Evolutionary conservation across 2,329 filamentous ascomycete genomes (phyloP), one percentile per base, ranked within the genome.

Genomic region (Monosporascus sp.): DNA sequence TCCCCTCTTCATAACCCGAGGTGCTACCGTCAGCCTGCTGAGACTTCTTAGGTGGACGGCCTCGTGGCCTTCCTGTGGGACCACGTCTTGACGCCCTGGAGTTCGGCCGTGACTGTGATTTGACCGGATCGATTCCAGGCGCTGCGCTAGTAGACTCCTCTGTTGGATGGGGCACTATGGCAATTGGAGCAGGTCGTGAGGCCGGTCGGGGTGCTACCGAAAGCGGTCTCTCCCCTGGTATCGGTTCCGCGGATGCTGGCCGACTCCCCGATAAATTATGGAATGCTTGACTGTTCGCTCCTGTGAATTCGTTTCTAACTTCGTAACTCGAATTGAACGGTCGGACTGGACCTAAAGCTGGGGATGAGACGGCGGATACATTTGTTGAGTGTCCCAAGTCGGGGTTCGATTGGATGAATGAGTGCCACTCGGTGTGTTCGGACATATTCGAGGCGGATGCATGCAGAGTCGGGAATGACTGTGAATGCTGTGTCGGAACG

Each of bases 371-470:
- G 7, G 63, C 55, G 8, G 66, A 63, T 27, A 64, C 58, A 48
- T 63, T 67, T n/a, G 61, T 59, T 2, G 66, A 73, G 60, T 70
- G 81, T 59, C 70, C 68, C 19, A 77, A 63, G 50, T 68, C 72
- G 3, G 85, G 85, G 63, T 90, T 90, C 51, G 85, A 82, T 65
- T 89, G 86, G 14, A 92, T 70, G 52, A 94, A 90, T 5, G 83
- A 81, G 54, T 82, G 85, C 92, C 91, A 96, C 58, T 92, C 87
- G 43, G 82, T 82, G 26, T 81, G 79, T 65, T 95, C 89, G 5
- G 75, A 76, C 6, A 81, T 76, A 4, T 74, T 76, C 45, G 77
- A 71, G 35, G 68, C 70, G 40, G 66, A 63, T 20, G 53, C 49
- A 38, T 57, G 40, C 7, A 64, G 44, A 37, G 55, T 53, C 5